Evolutionary conservation across 768 basidiomycete species (phyloP).

Genomic region (Pleurotus platypus): DNA sequence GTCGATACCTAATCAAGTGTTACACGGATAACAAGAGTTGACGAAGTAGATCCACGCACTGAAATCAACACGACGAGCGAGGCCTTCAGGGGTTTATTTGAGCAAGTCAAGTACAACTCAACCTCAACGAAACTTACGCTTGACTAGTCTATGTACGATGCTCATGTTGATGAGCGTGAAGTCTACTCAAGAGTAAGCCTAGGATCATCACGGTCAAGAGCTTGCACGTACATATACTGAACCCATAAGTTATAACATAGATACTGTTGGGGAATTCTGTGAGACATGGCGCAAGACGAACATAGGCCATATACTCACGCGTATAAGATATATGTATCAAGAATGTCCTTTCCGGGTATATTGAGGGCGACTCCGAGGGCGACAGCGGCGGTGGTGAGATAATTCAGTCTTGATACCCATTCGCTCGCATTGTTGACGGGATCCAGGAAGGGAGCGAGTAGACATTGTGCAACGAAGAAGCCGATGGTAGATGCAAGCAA

Average conservation of each 20-base stretch:
- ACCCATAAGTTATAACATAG: slow-evolving; percentile 60
- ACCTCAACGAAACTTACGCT: slow-evolving; percentile 40
- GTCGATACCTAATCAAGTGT: slow-evolving; percentile 54
- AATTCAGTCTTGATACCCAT: slow-evolving; percentile 70
- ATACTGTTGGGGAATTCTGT: slow-evolving; percentile 24
- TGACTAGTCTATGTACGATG: slow-evolving; percentile 51
- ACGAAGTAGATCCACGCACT: slow-evolving; percentile 38
- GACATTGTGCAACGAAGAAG: slow-evolving; percentile 62
- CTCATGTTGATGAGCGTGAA: slow-evolving; percentile 57
- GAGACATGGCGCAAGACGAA: slow-evolving; percentile 1
- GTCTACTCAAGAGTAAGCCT: slow-evolving; percentile 35
- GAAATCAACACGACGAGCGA: slow-evolving; percentile 68
- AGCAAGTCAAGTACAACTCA: background rate
- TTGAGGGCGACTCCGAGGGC: slow-evolving; percentile 61
- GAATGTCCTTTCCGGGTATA: slow-evolving; percentile 47
- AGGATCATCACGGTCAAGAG: slow-evolving; percentile 4
- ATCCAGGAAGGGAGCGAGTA: slow-evolving; percentile 61
- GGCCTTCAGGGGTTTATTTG: slow-evolving; percentile 29
- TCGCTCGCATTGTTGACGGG: slow-evolving; percentile 74
- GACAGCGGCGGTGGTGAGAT: slow-evolving; percentile 59
- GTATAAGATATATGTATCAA: slow-evolving; percentile 66
- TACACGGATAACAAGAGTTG: background rate
- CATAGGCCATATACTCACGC: slow-evolving; percentile 37
- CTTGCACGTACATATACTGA: slow-evolving; percentile 51
- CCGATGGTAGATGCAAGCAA: slow-evolving; percentile 52